phyloP scores from a whole-genome alignment of 768 basidiomycete species.

The Boletus subcaerulescens region DNA sequence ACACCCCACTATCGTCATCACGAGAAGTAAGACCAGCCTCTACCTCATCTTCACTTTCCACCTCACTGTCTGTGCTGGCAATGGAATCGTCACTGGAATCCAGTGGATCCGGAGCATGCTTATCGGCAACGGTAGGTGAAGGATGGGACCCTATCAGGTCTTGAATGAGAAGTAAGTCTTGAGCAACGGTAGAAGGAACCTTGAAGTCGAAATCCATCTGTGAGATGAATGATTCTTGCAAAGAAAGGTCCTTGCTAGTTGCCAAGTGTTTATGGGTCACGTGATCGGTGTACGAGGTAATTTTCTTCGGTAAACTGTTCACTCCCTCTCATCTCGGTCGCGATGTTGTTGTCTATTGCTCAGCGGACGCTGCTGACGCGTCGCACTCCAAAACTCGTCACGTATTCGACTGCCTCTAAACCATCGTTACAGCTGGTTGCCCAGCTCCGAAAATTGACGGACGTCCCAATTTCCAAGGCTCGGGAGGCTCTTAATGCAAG shows the following conservation, averaged over 20 bases:
- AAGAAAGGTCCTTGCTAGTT: too few species aligned
- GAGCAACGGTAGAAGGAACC: slow-evolving; percentile 58
- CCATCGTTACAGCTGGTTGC: slow-evolving; percentile 76
- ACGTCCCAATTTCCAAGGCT: slow-evolving; percentile 84
- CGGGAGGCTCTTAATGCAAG: slow-evolving; percentile 78
- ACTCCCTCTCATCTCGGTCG: background rate
- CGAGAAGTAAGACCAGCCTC: slow-evolving; percentile 54
- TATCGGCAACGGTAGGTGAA: background rate
- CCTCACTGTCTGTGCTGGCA: slow-evolving; percentile 50
- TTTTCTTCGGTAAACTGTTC: background rate
- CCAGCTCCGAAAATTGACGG: slow-evolving; percentile 76
- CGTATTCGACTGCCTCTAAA: slow-evolving; percentile 58
- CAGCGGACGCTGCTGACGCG: background rate
- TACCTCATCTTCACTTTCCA: slow-evolving; percentile 70
- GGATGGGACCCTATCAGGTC: slow-evolving; percentile 50
- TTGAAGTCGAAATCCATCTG: slow-evolving; percentile 47
- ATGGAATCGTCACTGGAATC: slow-evolving; percentile 44
- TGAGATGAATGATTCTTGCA: background rate
- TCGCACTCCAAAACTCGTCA: background rate
- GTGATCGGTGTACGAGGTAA: slow-evolving; percentile 7
- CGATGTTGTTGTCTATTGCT: slow-evolving; percentile 17
- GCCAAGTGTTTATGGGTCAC: slow-evolving; percentile 16
- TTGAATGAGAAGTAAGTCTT: slow-evolving; percentile 73
- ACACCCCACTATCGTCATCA: slow-evolving; percentile 37
- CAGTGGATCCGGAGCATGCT: background rate